Conservation (phyloP, 192 early-diverging fungal species). For the Coemansia sp. region DNA sequence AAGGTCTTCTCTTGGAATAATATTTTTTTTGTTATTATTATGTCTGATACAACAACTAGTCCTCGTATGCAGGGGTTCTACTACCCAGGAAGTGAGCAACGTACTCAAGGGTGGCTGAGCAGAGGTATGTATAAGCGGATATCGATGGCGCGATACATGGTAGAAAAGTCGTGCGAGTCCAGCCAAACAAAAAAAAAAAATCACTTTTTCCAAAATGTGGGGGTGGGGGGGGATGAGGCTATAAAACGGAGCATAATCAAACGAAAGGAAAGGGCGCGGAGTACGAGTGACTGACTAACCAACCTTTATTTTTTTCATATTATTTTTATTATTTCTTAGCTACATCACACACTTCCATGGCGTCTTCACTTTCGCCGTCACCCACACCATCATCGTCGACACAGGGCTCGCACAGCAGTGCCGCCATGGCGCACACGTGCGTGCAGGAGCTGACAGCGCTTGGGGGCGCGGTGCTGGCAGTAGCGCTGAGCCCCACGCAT, state of each 20-base stretch:
- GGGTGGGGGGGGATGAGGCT: not conserved
- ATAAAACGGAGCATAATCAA: not conserved
- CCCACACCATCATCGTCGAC: not conserved
- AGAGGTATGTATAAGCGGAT: not conserved
- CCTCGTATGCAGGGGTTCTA: not conserved
- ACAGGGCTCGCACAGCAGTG: too few species aligned
- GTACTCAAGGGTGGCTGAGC: not conserved
- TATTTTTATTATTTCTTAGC: not conserved
- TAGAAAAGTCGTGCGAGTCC: not conserved
- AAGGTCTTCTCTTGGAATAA: not conserved
- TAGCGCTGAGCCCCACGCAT: constrained; percentile 58
- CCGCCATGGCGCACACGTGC: not conserved
- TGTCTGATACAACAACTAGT: not conserved
- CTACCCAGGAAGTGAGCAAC: not conserved
- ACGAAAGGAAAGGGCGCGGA: not conserved
- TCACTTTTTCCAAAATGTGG: not conserved
- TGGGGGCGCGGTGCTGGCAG: constrained; percentile 55
- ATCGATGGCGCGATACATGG: not conserved
- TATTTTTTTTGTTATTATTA: not conserved
- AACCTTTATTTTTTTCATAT: not conserved
- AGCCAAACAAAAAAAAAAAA: not conserved
- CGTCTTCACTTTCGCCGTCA: not conserved
- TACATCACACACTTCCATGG: not conserved
- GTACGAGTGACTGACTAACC: not conserved
- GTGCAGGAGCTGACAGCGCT: constrained; percentile 7